These are phyloP conservation scores for Leavenworthia alabamica DNA, from an alignment of 345 rosid species.

Conservation along the genomic window DNA sequence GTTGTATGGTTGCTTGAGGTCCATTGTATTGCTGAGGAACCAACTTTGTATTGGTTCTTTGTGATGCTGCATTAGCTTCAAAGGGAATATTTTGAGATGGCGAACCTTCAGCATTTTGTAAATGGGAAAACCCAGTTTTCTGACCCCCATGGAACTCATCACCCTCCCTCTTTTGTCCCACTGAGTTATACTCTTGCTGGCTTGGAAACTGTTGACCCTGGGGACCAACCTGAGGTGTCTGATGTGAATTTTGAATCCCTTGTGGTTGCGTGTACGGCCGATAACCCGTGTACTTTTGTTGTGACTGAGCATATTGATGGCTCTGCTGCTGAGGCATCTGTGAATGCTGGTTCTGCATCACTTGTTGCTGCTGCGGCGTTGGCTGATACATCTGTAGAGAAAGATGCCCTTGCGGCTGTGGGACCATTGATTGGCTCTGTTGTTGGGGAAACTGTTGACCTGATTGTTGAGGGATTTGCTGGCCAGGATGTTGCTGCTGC, in stretches of 20 bases:
- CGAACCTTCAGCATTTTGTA: slow-evolving; percentile 42
- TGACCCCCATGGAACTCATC: slow-evolving; percentile 52
- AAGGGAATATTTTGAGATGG: slow-evolving; percentile 48
- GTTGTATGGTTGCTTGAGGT: slow-evolving; percentile 45
- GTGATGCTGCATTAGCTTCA: slow-evolving; percentile 42
- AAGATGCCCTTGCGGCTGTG: slow-evolving; percentile 38
- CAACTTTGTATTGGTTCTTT: slow-evolving; percentile 41
- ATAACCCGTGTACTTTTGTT: slow-evolving; percentile 52
- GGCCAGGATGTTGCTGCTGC: slow-evolving; percentile 53
- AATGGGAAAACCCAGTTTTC: slow-evolving; percentile 51
- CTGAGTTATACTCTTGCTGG: slow-evolving; percentile 47
- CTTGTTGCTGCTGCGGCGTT: slow-evolving; percentile 42
- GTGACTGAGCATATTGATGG: slow-evolving; percentile 53
- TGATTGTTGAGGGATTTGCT: slow-evolving; percentile 39
- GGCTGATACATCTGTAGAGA: slow-evolving; percentile 33
- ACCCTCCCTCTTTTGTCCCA: slow-evolving; percentile 47
- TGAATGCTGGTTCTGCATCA: slow-evolving; percentile 39
- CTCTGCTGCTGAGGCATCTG: slow-evolving; percentile 52
- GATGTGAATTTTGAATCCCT: slow-evolving; percentile 44
- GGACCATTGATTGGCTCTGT: too few relatives aligned
- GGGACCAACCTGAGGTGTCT: slow-evolving; percentile 42
- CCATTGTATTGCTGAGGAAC: slow-evolving; percentile 54
- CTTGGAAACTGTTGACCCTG: slow-evolving; percentile 47
- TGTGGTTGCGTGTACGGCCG: slow-evolving; percentile 48
- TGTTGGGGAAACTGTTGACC: too few relatives aligned